Evolutionary conservation across 2,329 filamentous ascomycete species (phyloP), one percentile per base, ranked within the genome.

Genomic region (Paraconiothyrium brasiliense): DNA sequence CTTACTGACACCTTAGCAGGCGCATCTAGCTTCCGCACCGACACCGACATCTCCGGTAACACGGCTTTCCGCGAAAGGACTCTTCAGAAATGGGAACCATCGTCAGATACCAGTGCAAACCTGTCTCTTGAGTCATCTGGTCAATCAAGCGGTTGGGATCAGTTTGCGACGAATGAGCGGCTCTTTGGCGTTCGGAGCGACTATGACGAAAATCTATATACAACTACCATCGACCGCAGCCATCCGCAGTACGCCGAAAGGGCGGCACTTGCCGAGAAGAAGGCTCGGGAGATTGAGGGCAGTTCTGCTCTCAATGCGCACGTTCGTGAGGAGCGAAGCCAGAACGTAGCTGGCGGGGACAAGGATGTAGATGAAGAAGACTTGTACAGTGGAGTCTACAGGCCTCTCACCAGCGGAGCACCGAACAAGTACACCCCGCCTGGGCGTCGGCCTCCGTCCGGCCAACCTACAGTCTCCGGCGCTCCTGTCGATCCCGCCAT

Each of bases 141-240:
- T 32, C 69, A 67, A 49, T 60, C 74, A 59, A 57, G 63, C 7
- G 83, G 81, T 10, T 99, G 95, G 95, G 94, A 99, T 76, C 95
- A 99, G 78, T 99, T 99, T 74, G 91, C 92, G 60, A 90, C 87
- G 65, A 98, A 98, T 73, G 92, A 96, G 79, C 86, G 89, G 59
- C 87, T 93, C 34, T 98, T 97, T 74, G 95, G 95, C 39, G 81
- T 96, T 43, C 92, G 89, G 79, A 95, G 91, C 56, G 93, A 93
- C 71, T 99, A 98, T 76, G 89, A 98, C 73, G 95, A 98, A 80
- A 93, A 92, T 70, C 88, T 95, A 47, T 99, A 99, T 81, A 99
- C 95, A 1, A 99, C 95, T 10, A 82, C 87, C 44, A 96, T 99
- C 73, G 89, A 99, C 79, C 92, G 89, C 73, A 91, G 80, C 65